A percentile compares a stretch with the other conserved stretches of the same genome.
Conservation (phyloP, 805 yeast species). For the Cyberlindnera japonica region DNA sequence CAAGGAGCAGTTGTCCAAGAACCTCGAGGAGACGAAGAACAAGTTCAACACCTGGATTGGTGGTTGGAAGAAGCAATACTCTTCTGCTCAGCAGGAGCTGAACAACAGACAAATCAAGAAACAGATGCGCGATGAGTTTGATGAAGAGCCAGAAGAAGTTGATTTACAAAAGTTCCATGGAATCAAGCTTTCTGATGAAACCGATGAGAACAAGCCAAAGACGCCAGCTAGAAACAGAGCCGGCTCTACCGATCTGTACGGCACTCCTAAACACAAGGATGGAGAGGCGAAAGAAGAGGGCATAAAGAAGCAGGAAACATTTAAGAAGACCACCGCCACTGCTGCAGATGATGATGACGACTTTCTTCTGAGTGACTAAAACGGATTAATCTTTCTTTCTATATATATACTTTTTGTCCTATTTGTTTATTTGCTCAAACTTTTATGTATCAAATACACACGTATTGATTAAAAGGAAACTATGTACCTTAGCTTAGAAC, state of each 20-base stretch:
- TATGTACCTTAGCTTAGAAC: no score
- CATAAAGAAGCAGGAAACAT: constrained; percentile 35
- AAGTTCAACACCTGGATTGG: constrained; percentile 68
- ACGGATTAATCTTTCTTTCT: neutral
- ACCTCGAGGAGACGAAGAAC: constrained; percentile 75
- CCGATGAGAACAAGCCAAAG: constrained; percentile 12
- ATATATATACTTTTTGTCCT: no score
- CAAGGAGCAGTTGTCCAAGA: constrained; percentile 64
- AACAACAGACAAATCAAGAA: constrained; percentile 23
- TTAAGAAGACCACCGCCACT: constrained; percentile 25
- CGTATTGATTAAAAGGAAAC: no score
- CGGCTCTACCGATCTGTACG: constrained; percentile 25
- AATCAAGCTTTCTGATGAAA: constrained; percentile 39
- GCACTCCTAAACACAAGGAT: constrained; percentile 20
- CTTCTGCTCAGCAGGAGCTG: constrained; percentile 17
- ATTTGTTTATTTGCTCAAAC: no score
- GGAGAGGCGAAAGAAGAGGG: constrained; percentile 4
- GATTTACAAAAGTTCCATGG: constrained; percentile 46
- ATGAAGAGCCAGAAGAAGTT: constrained; percentile 54
- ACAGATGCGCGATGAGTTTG: constrained; percentile 32
- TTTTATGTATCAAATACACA: no score
- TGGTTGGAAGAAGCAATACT: constrained; percentile 28
- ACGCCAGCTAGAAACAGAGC: constrained; percentile 34
- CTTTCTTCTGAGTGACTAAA: constrained; percentile 35
- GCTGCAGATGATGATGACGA: constrained; percentile 39